phyloP scores from a whole-genome alignment of 495 filamentous ascomycete genomes.

The Tetracladium setigerum region DNA sequence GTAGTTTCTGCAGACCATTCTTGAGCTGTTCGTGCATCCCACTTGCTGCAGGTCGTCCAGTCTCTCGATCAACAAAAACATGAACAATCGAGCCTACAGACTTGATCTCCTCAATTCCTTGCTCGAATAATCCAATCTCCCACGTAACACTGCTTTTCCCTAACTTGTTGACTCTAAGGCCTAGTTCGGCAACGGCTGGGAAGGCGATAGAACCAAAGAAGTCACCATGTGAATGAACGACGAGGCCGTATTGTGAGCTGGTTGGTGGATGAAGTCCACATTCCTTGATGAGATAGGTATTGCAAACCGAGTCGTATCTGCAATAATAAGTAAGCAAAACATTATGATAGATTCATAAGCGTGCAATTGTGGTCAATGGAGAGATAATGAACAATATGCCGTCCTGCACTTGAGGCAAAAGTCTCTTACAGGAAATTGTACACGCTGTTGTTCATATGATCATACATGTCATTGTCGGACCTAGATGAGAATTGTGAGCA shows the following conservation, averaged over 20 bases:
- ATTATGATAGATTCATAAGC: neutral
- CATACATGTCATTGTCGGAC: slow-evolving; percentile 96
- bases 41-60: slow-evolving; percentile 50
- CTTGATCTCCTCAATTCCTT: slow-evolving; percentile 64
- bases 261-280: slow-evolving; percentile 67
- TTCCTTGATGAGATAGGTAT: slow-evolving; percentile 76
- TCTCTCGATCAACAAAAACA: slow-evolving; percentile 76
- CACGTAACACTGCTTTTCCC: slow-evolving; percentile 87
- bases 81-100: slow-evolving; percentile 84
- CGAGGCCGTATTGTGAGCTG: slow-evolving; percentile 66
- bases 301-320: slow-evolving; percentile 78
- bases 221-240: slow-evolving; percentile 75
- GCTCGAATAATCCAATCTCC: slow-evolving; percentile 82
- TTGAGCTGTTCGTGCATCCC: slow-evolving; percentile 52
- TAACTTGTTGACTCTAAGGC: slow-evolving; percentile 72
- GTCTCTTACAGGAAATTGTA: slow-evolving; percentile 61
- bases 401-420: neutral
- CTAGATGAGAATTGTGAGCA: slow-evolving; percentile 28
- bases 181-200: slow-evolving; percentile 74
- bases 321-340: neutral
- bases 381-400: neutral
- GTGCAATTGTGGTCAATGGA: too few species aligned
- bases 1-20: slow-evolving; percentile 38
- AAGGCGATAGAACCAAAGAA: slow-evolving; percentile 82
- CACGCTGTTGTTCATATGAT: slow-evolving; percentile 51